phyloP scores from a whole-genome alignment of 441 rosid species.

The Rhodomyrtus psidioides region DNA sequence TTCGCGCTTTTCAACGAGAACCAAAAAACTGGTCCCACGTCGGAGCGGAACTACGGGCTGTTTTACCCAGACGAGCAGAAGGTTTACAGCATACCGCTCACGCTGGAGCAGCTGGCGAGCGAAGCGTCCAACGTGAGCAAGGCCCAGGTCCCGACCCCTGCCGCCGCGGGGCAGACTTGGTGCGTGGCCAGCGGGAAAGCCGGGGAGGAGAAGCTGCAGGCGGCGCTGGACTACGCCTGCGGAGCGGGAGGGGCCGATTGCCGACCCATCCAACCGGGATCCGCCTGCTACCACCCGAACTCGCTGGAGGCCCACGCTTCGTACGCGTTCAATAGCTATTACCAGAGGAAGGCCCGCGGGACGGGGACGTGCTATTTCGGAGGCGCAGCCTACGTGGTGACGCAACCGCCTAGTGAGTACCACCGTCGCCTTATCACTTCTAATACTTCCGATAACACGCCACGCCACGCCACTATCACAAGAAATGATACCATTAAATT shows the following conservation, averaged over 20 bases:
- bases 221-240: conserved; percentile 51
- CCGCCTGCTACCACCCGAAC: conserved; percentile 46
- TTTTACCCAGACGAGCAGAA: conserved; percentile 44
- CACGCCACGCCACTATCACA: neutral
- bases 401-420: conserved; percentile 67
- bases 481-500: neutral
- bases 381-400: conserved; percentile 52
- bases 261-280: conserved; percentile 46
- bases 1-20: conserved; percentile 66
- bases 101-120: conserved; percentile 2
- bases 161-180: conserved; percentile 43
- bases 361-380: conserved; percentile 50
- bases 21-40: conserved; percentile 50
- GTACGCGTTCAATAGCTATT: conserved; percentile 62
- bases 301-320: conserved; percentile 59
- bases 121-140: conserved; percentile 6
- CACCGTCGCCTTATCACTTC: neutral
- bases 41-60: conserved; percentile 59
- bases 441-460: neutral
- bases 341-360: conserved; percentile 46
- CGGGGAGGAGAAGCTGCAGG: conserved; percentile 32
- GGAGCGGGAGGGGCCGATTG: conserved; percentile 66
- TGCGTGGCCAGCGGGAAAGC: conserved; percentile 44
- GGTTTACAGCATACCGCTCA: conserved; percentile 42
- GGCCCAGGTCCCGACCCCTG: neutral